Base-by-base conservation (phyloP, 1,139 yeast species). In the Candida tetrigidarum region DNA sequence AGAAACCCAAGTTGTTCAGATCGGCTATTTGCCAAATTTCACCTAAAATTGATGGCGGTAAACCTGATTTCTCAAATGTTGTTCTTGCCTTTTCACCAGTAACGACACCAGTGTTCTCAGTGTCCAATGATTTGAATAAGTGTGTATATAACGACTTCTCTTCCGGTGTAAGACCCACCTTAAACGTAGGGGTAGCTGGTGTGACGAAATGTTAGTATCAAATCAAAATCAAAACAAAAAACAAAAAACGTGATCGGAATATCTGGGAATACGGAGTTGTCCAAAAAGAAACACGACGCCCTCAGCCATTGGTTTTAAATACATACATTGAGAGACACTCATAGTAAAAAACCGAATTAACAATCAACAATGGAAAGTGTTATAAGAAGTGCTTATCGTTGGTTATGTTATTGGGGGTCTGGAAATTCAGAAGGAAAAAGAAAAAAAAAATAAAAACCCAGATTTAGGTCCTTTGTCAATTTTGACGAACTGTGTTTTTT, bases 1-100 rank as follows among this genome's bases (percentile, higher is more conserved):
- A 74, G 61, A 86, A 88, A 0, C 99, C 99, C 54, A 84, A 77
- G 66, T 90, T 91, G 50, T 83, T 84, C 15, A 80, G 78, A 67
- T 93, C 99, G 12, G 96, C 92, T 39, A 87, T 63, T 63, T 89
- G 95, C 99, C 99, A 95, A 49, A 95, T 85, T 63, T 91, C 96
- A 4, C 97, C 97, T 42, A 93, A 72, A 30, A 81, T 71, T 15
- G 83, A 75, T 2, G 96, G 86, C 6, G 96, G 84, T 44, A 93
- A 76, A 0, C 96, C 96, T 2, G 96, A 85, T 49, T 87, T 86
- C 57, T 92, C 96, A 54, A 95, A 84, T 4, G 96, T 76, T 8
- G 88, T 75, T 53, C 96, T 80, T n/a, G 97, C 92, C 43, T 85
- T 83, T 37, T 87, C 96, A 26, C 99, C 99, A 7, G 97, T 88